These are phyloP conservation scores for Tillandsia leiboldiana DNA, from an alignment of 176 grass and related monocot genomes.

Conservation along the genomic window DNA sequence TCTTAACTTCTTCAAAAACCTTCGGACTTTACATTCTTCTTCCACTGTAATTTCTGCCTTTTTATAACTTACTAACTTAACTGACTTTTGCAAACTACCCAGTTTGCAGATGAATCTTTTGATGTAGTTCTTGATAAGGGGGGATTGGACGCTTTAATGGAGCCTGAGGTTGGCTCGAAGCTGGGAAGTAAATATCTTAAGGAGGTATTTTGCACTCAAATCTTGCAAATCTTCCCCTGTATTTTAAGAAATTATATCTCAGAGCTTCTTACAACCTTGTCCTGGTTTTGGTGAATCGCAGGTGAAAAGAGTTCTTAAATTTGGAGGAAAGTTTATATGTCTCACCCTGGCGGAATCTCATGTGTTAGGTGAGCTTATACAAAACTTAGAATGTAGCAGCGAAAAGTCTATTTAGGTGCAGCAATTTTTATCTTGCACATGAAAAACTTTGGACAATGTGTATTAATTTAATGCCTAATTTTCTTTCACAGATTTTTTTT, in stretches of 20 bases:
- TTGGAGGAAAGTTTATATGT: slow-evolving; percentile 70
- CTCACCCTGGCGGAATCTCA: slow-evolving; percentile 92
- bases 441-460: slow-evolving; percentile 6
- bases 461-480: slow-evolving; percentile 9
- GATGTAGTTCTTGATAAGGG: slow-evolving; percentile 91
- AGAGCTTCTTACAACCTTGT: background rate
- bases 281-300: slow-evolving; percentile 5
- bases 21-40: no score
- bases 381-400: background rate
- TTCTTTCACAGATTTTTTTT: slow-evolving; percentile 2
- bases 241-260: background rate
- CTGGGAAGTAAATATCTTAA: slow-evolving; percentile 84
- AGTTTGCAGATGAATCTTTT: slow-evolving; percentile 83
- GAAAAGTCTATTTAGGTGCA: background rate
- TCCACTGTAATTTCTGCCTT: no score
- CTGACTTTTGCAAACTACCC: slow-evolving; percentile 3
- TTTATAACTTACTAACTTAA: background rate
- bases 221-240: slow-evolving; percentile 8
- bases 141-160: slow-evolving; percentile 97
- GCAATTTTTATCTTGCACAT: slow-evolving; percentile 11
- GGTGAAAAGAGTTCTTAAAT: slow-evolving; percentile 86
- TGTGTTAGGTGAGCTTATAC: slow-evolving; percentile 58
- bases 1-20: no score
- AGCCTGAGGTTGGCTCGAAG: slow-evolving; percentile 63
- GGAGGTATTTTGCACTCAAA: slow-evolving; percentile 36